Conservation (phyloP, 2,329 filamentous ascomycete species). For the Talaromyces sp. region DNA sequence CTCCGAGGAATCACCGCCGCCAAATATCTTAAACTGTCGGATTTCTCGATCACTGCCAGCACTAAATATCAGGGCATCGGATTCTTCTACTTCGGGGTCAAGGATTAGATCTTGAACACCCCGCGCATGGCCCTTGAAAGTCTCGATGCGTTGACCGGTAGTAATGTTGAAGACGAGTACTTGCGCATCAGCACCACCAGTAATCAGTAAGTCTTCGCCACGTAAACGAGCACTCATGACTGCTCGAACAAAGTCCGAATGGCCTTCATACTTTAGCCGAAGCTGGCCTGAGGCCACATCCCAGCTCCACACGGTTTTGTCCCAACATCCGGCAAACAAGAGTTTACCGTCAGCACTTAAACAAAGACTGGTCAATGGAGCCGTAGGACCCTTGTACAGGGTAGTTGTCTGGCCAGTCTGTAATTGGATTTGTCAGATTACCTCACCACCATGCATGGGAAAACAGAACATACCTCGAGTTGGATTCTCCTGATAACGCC, state of each 20-base stretch:
- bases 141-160: constrained; percentile 70
- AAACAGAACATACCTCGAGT: constrained; percentile 67
- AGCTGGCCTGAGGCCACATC: constrained; percentile 60
- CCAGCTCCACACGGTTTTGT: constrained; percentile 90
- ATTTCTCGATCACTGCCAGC: constrained; percentile 81
- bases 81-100: constrained; percentile 59
- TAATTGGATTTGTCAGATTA: constrained; percentile 8
- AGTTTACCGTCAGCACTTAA: constrained; percentile 64
- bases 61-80: constrained; percentile 66
- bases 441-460: background rate
- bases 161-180: constrained; percentile 81
- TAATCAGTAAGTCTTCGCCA: constrained; percentile 67
- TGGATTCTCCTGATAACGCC: constrained; percentile 74
- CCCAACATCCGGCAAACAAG: constrained; percentile 85
- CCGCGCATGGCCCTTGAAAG: constrained; percentile 75
- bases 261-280: constrained; percentile 69
- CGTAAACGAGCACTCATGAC: constrained; percentile 65
- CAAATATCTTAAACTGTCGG: constrained; percentile 59
- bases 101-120: constrained; percentile 78
- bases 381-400: constrained; percentile 71
- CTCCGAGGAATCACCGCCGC: constrained; percentile 53
- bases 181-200: constrained; percentile 76
- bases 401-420: constrained; percentile 50
- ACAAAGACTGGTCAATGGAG: constrained; percentile 78
- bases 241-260: constrained; percentile 89